Base-by-base conservation (phyloP, 768 basidiomycete genomes). In the Cystofilobasidium ferigula region DNA sequence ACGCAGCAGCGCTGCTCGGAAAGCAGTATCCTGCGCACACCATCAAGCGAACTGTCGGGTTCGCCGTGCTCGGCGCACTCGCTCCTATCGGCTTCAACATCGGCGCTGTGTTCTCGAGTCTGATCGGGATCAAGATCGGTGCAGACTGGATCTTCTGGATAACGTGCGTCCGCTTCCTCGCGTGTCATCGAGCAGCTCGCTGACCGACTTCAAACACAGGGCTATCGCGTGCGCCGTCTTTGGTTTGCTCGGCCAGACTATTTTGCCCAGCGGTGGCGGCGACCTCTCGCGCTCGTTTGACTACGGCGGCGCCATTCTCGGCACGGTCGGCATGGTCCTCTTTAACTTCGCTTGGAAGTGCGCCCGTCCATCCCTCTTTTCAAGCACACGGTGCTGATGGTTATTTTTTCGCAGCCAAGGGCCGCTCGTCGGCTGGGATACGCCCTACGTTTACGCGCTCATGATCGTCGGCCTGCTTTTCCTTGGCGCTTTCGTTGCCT, bases 281-380 rank as follows among this genome's bases (percentile, higher is more conserved):
- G 40, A 40, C 22, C 22, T 14, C 26, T 18, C 35, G 28, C 26
- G 38, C 2, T 16, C 8, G 3, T 40, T 60, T 24, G 58, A 60
- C 28, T 60, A 30, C 9, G 40, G 5, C 8, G 58, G 58, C 9
- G 35, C 40, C 6, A 20, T 14, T 1, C 36, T 60, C 28, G 26
- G 38, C 18, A 60, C 58, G 6, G 40, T 16, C 12, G 58, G 58
- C 35, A 28, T 60, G 58, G 26, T 45, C 9, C 40, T 60, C 18
- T 28, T 60, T 26, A 43, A 45, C 42, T 60, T 60, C n/a, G 40
- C 58, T 3, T 60, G 35, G 36, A 60, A 60, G 54, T 57, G 7
- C 3, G 54, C 34, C 54, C 8, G 4, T 32, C 12, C 30, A 5
- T 30, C 30, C 18, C 48, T n/a, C 40, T 42, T 42, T 20, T 42